Evolutionary conservation across 768 basidiomycete genomes (phyloP), one percentile per base, ranked within the genome.

Genomic region (Hemileccinum impolitum): DNA sequence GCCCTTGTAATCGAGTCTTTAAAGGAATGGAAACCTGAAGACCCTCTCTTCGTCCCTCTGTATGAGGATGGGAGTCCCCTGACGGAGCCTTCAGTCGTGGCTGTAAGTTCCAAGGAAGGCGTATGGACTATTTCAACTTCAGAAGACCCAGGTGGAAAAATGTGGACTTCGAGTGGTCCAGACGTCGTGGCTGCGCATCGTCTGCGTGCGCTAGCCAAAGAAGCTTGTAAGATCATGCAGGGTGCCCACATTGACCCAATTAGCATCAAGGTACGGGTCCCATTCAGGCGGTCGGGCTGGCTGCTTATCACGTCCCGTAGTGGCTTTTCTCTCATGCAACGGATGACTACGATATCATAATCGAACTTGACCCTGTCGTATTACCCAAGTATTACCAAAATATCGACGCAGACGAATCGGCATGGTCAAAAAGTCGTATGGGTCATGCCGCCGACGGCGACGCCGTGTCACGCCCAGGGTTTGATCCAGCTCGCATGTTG

Each of bases 121-220:
- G 85, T 85, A 15, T 94, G 94, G 91, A 77, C 74, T 21, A 67
- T 98, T 17, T 75, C 77, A 17, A 97, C 96, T 1, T 87, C 88
- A 53, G 72, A 82, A 46, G 93, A 98, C 62, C 63, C 72, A 3
- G 72, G 73, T 1, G 96, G 95, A 0, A 72, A 74, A 40, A 75
- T 86, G 57, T 98, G 94, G 92, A 91, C 88, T 0, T 63, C 71
- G 13, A 60, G 64, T 30, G 80, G 83, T 6, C 88, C 91, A 0
- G 82, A 85, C 57, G 69, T 70, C 17, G 73, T 94, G 7, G 81
- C 88, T 3, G 93, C 92, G 0, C 81, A 78, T 44, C 76, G 96
- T 31, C 69, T 95, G 0, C 72, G 71, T 25, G 79, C 80, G 3
- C 66, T 98, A 14, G 93, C 96, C 0, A 75, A 74, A 50, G 94